These are phyloP conservation scores for Spencermartinsiella europaea DNA, from an alignment of 805 yeast species.

Conservation along the genomic window DNA sequence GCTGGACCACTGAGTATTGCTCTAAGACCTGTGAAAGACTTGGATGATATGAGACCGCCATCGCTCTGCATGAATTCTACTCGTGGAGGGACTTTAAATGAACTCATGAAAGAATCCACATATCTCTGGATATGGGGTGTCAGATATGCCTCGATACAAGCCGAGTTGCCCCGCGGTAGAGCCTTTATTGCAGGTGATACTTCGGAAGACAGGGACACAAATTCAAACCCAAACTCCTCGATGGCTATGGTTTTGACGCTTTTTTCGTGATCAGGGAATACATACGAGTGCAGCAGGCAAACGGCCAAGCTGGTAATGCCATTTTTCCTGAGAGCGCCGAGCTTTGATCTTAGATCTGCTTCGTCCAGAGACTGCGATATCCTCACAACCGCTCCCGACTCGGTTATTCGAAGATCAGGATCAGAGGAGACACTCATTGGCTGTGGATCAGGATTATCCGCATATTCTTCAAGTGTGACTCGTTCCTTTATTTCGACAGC, in stretches of 20 bases:
- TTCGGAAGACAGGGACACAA: slow-evolving; percentile 61
- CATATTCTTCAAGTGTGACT: slow-evolving; percentile 75
- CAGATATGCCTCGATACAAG: slow-evolving; percentile 74
- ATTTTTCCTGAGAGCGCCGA: slow-evolving; percentile 42
- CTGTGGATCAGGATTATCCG: slow-evolving; percentile 57
- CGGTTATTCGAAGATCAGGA: slow-evolving; percentile 44
- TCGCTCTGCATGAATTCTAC: slow-evolving; percentile 86
- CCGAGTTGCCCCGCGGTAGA: slow-evolving; percentile 68
- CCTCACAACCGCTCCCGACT: slow-evolving; percentile 62
- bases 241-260: slow-evolving; percentile 53
- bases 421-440: slow-evolving; percentile 26
- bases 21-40: slow-evolving; percentile 73
- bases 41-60: slow-evolving; percentile 85
- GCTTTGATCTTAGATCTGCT: slow-evolving; percentile 36
- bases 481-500: slow-evolving; percentile 87
- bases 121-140: slow-evolving; percentile 68
- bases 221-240: slow-evolving; percentile 54
- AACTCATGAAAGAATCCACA: slow-evolving; percentile 52
- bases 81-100: slow-evolving; percentile 33
- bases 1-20: slow-evolving; percentile 95
- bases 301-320: slow-evolving; percentile 70
- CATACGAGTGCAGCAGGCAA: slow-evolving; percentile 65
- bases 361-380: slow-evolving; percentile 48
- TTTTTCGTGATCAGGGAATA: slow-evolving; percentile 63
- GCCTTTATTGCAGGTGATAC: slow-evolving; percentile 73